Conservation (phyloP, 495 filamentous ascomycete genomes). For the Talaromyces nanjingensis region DNA sequence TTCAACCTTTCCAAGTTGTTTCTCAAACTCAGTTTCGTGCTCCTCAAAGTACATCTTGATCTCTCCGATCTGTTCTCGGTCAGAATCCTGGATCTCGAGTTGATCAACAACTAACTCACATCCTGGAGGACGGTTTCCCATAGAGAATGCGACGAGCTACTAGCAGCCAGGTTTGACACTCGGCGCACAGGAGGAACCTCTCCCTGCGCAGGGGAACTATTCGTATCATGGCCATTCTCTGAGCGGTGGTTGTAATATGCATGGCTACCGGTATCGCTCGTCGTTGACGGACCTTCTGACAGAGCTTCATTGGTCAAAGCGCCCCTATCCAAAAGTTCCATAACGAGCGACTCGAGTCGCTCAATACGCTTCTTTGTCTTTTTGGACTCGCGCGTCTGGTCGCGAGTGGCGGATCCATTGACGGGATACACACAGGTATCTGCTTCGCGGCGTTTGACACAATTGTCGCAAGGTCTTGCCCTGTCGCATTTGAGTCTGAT, state of each 20-base stretch:
- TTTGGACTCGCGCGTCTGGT: slow-evolving; percentile 23
- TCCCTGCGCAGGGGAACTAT: slow-evolving; percentile 20
- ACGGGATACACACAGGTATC: slow-evolving; percentile 36
- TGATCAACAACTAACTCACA: neutral
- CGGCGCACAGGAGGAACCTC: slow-evolving; percentile 3
- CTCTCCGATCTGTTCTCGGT: slow-evolving; percentile 27
- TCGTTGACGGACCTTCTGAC: slow-evolving; percentile 1
- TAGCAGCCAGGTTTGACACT: slow-evolving; percentile 13
- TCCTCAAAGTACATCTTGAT: slow-evolving; percentile 24
- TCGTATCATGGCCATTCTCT: slow-evolving; percentile 49
- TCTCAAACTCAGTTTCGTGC: slow-evolving; percentile 17
- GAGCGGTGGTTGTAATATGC: neutral
- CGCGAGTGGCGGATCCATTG: slow-evolving; percentile 14
- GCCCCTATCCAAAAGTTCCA: slow-evolving; percentile 34
- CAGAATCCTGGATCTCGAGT: neutral
- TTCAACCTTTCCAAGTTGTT: slow-evolving; percentile 16
- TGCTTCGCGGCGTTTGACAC: slow-evolving; percentile 38
- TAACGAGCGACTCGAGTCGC: slow-evolving; percentile 44
- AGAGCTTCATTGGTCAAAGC: slow-evolving; percentile 4
- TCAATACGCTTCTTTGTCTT: slow-evolving; percentile 27
- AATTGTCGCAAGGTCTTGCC: slow-evolving; percentile 42
- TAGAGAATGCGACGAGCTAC: slow-evolving; percentile 36
- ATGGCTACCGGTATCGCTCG: slow-evolving; percentile 1
- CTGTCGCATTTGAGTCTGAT: slow-evolving; percentile 46
- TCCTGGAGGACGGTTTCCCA: slow-evolving; percentile 9